phyloP scores from a whole-genome alignment of 768 basidiomycete species.

The Termitomyces sp. region DNA sequence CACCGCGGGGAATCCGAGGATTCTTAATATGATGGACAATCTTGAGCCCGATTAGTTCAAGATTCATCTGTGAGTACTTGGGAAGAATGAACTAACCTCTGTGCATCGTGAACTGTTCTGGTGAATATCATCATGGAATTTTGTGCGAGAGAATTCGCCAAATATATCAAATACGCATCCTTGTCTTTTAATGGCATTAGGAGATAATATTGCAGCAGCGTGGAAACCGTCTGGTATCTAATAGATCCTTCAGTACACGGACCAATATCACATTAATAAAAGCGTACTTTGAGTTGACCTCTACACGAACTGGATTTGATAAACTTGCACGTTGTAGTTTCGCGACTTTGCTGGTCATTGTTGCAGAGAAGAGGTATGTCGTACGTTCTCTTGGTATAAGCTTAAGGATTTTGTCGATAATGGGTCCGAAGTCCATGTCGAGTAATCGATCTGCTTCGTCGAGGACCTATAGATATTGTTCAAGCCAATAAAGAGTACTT shows the following conservation, averaged over 20 bases:
- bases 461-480: slow-evolving; percentile 57
- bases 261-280: background rate
- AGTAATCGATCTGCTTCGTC: slow-evolving; percentile 95
- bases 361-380: slow-evolving; percentile 96
- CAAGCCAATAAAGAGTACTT: background rate
- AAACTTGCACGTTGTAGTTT: slow-evolving; percentile 94
- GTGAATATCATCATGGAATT: slow-evolving; percentile 97
- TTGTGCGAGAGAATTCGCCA: slow-evolving; percentile 83
- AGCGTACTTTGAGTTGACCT: slow-evolving; percentile 86
- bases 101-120: slow-evolving; percentile 89
- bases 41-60: slow-evolving; percentile 28
- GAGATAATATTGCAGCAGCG: slow-evolving; percentile 92
- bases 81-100: slow-evolving; percentile 42
- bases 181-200: slow-evolving; percentile 90
- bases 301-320: slow-evolving; percentile 87
- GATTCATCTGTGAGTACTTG: background rate
- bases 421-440: slow-evolving; percentile 94
- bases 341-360: slow-evolving; percentile 98
- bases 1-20: slow-evolving; percentile 89
- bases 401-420: slow-evolving; percentile 95
- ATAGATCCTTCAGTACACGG: background rate
- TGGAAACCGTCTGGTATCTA: slow-evolving; percentile 96
- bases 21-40: slow-evolving; percentile 82
- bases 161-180: slow-evolving; percentile 84
- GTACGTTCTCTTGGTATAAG: slow-evolving; percentile 90